These are phyloP conservation scores for Aristolochia contorta DNA, from an alignment of 164 flowering plant species.

Conservation along the genomic window DNA sequence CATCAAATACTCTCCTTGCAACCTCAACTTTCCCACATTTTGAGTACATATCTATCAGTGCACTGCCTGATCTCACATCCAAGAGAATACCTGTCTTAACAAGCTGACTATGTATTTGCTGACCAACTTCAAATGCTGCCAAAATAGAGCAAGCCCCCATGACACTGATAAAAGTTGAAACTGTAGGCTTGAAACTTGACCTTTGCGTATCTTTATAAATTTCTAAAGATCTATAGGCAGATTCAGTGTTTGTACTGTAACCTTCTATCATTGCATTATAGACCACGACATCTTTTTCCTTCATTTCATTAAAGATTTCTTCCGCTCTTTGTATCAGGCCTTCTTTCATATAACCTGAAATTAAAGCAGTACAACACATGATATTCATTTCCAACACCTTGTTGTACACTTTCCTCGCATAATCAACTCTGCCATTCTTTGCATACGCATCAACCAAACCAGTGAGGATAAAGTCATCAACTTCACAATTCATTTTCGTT, in stretches of 20 bases:
- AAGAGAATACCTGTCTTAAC: constrained; percentile 33
- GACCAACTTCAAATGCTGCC: constrained; percentile 53
- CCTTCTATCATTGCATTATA: constrained; percentile 97
- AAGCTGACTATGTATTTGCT: constrained; percentile 67
- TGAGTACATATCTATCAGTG: constrained; percentile 79
- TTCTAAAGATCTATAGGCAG: constrained; percentile 50
- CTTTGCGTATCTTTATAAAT: constrained; percentile 58
- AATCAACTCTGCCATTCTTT: constrained; percentile 49
- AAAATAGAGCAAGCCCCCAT: constrained; percentile 80
- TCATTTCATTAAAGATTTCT: constrained; percentile 38
- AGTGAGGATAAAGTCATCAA: constrained; percentile 63
- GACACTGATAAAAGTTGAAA: constrained; percentile 73
- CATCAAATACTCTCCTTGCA: constrained; percentile 53
- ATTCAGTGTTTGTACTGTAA: constrained; percentile 54
- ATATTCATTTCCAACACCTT: constrained; percentile 52
- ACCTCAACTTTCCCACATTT: constrained; percentile 78
- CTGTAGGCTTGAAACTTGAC: constrained; percentile 41
- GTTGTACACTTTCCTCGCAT: constrained; percentile 69
- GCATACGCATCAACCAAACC: constrained; percentile 65
- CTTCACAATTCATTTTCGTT: constrained; percentile 32
- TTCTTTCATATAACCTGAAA: constrained; percentile 64
- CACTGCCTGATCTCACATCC: constrained; percentile 68
- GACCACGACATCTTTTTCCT: constrained; percentile 63
- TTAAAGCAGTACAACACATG: constrained; percentile 76
- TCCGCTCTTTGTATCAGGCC: constrained; percentile 62